These are phyloP conservation scores for Mortierella sp. DNA, from an alignment of 371 early-diverging fungal species.

Conservation along the genomic window DNA sequence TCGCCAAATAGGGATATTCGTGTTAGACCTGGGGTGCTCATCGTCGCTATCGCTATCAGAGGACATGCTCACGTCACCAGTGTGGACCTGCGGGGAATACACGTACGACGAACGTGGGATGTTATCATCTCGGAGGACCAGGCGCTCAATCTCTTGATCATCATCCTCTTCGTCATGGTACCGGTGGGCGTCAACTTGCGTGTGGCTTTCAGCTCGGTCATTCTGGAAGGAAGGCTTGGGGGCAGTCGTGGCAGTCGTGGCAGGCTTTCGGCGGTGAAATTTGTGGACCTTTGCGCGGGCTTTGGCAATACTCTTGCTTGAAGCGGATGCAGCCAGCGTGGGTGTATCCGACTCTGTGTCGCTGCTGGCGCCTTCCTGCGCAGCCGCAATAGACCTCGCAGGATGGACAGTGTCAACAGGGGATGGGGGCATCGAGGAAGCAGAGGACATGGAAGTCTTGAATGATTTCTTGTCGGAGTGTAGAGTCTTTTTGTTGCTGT, in stretches of 20 bases:
- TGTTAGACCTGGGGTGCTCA: conserved; percentile 23
- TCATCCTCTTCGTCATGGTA: conserved; percentile 20
- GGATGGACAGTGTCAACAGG: conserved; percentile 10
- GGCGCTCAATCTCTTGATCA: conserved; percentile 39
- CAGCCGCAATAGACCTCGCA: background rate
- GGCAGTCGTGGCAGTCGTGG: conserved; percentile 9
- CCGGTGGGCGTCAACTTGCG: conserved; percentile 2
- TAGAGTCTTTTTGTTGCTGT: conserved; percentile 9
- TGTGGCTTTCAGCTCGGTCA: background rate
- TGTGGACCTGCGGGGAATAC: conserved; percentile 1
- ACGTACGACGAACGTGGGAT: conserved; percentile 2
- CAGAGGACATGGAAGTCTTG: conserved; percentile 8
- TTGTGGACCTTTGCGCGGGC: conserved; percentile 26
- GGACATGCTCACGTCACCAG: conserved; percentile 9
- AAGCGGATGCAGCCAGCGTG: background rate
- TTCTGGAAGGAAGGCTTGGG: background rate
- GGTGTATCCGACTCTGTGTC: background rate
- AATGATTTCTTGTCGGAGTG: conserved; percentile 17
- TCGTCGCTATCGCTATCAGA: conserved; percentile 5
- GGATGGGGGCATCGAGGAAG: conserved; percentile 15
- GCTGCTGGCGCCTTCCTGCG: conserved; percentile 1
- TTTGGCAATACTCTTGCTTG: background rate
- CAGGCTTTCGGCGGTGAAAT: conserved; percentile 23
- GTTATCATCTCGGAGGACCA: conserved; percentile 33
- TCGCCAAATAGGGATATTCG: conserved; percentile 43